Base-by-base conservation (phyloP, 169 alveolate species). In the Plasmodium ovale region DNA sequence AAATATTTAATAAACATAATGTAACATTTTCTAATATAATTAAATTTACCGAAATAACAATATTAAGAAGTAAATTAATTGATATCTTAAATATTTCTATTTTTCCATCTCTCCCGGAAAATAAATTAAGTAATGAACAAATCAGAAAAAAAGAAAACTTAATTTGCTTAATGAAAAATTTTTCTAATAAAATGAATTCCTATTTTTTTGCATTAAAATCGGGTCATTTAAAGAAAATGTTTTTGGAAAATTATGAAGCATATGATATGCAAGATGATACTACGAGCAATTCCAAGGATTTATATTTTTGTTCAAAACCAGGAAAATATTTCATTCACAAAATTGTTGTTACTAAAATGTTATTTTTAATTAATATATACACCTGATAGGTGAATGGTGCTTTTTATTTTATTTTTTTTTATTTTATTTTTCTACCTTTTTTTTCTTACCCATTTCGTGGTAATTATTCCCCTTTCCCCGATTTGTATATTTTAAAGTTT, bases 101-200 rank as follows among this genome's bases (percentile, higher is more conserved):
- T n/a, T n/a, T n/a, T n/a, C n/a, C n/a, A n/a, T n/a, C n/a, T n/a
- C n/a, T n/a, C n/a, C n/a, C 25, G 19, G 39, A 12, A 10, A 9
- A 29, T 16, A 10, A 6, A 1, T 6, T 3, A 29, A 31, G 1
- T 35, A 23, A 6, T 33, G 27, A 56, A 3, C n/a, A 60, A 0
- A 42, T 68, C 10, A 68, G 2, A 4, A 14, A 14, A 4, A 21
- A 10, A 23, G 72, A 74, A 42, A 33, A 54, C 62, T 19, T 59
- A 12, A 42, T 60, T 60, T 74, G 88, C 29, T 33, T 74, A 42
- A 74, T 74, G 88, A 74, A 74, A 74, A 6, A 25, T 3, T 2
- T 74, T 0, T 74, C 74, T 7, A 74, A 67, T 27, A 47, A 42
- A 59, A 74, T 74, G 72, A 62, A 54, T 25, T 42, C 4, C n/a